phyloP scores from a whole-genome alignment of 495 filamentous ascomycete species.

The Terfezia claveryi region DNA sequence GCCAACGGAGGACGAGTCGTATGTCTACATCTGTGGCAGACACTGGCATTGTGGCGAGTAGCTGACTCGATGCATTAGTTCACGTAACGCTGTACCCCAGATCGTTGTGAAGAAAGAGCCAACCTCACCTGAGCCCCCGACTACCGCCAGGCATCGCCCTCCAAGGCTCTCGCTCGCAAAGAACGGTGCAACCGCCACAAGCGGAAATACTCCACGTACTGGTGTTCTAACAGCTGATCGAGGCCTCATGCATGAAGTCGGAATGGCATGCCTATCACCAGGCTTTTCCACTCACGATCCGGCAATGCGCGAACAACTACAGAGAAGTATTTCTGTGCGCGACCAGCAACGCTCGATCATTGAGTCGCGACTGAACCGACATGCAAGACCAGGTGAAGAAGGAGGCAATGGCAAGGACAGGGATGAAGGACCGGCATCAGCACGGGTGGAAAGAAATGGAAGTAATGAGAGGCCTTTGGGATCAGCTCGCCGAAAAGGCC shows the following conservation, averaged over 20 bases:
- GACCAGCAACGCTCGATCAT: constrained; percentile 93
- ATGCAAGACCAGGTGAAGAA: constrained; percentile 46
- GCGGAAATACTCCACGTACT: constrained; percentile 32
- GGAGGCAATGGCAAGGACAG: constrained; percentile 26
- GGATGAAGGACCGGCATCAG: constrained; percentile 27
- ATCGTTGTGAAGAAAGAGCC: constrained; percentile 95
- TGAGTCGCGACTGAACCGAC: constrained; percentile 71
- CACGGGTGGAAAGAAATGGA: constrained; percentile 23
- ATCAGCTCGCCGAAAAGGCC: constrained; percentile 42
- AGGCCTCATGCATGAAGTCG: constrained; percentile 68
- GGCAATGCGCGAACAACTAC: constrained; percentile 83
- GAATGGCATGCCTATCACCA: constrained; percentile 80
- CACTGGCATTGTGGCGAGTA: no score
- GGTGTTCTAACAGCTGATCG: constrained; percentile 64
- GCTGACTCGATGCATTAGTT: constrained; percentile 17
- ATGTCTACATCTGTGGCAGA: background rate
- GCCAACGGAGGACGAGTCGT: background rate
- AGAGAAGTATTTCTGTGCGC: constrained; percentile 77
- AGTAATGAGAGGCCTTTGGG: constrained; percentile 28
- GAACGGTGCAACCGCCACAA: constrained; percentile 33
- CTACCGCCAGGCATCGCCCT: constrained; percentile 56
- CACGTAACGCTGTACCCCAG: constrained; percentile 36
- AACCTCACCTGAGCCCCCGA: constrained; percentile 55
- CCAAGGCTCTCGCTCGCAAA: constrained; percentile 75
- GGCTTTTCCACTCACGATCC: constrained; percentile 93